Evolutionary conservation across 257 asterid species (phyloP), one percentile per base, ranked within the genome.

Genomic region (Datura wrightii): DNA sequence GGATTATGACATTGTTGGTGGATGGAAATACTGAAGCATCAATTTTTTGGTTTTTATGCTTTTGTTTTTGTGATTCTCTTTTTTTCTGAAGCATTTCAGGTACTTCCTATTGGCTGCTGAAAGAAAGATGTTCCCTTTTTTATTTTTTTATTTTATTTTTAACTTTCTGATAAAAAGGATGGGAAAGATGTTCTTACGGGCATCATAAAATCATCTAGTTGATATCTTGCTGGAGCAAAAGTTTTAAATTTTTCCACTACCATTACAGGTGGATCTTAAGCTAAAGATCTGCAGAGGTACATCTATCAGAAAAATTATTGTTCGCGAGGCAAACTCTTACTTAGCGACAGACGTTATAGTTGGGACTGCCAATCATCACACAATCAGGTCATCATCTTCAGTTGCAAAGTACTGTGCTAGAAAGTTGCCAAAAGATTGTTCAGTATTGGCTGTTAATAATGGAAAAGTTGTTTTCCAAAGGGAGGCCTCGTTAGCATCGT

Each of bases 251-350:
- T 74, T 76, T 13, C 3, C 0, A 6, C n/a, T 46, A 46, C 44
- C 42, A 14, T 50, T 31, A 46, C 54, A 97, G 99, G 97, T 97
- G 58, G 98, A 97, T 93, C 98, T 97, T 76, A 97, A 95, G 82
- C 92, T 97, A 34, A 97, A 95, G 92, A 94, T 97, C 86, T 95
- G 98, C 90, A 89, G 99, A 88, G 99, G 99, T 59, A 84, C 95
- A 74, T 94, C 99, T 3, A 66, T 90, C 54, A 85, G 90, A 11
- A 93, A 94, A 87, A 91, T 92, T 83, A 90, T 97, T 37, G 96
- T 94, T 54, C 97, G 97, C 3, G 99, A 97, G 80, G 95, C 99
- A 3, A 93, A 90, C 71, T 87, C 97, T 84, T 91, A 91, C 86
- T 84, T 80, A 53, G 98, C 98, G 0, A 88, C 94, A 15, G 93